Percentiles rank a stretch among this genome's conserved stretches.
Conservation (phyloP, 2,329 filamentous ascomycete genomes). For the Berkeleyomyces rouxiae region DNA sequence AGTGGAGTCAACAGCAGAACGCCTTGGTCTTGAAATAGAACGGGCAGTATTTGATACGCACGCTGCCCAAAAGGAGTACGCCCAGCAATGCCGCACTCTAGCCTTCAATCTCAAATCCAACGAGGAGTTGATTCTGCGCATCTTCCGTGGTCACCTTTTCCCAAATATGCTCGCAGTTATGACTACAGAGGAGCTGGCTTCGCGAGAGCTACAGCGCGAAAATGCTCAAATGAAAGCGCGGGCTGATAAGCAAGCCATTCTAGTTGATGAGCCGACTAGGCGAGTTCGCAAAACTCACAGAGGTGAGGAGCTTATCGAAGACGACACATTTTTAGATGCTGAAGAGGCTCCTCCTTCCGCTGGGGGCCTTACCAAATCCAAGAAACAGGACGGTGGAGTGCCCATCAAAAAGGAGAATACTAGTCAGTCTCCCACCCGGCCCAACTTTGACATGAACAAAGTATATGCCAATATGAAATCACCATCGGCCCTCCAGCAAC, state of each 20-base stretch:
- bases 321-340: constrained; percentile 36
- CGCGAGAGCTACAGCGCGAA: constrained; percentile 68
- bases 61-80: constrained; percentile 34
- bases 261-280: constrained; percentile 59
- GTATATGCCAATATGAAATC: constrained; percentile 64
- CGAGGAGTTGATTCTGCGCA: constrained; percentile 53
- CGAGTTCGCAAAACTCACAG: constrained; percentile 84
- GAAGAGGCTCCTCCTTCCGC: constrained; percentile 18
- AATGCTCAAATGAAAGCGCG: constrained; percentile 61
- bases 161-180: constrained; percentile 71
- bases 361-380: constrained; percentile 14
- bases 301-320: constrained; percentile 77
- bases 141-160: constrained; percentile 56
- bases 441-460: constrained; percentile 67
- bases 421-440: constrained; percentile 32
- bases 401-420: constrained; percentile 22
- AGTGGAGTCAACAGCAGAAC: constrained; percentile 47
- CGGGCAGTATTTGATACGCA: constrained; percentile 46
- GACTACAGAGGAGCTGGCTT: constrained; percentile 80
- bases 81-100: constrained; percentile 54
- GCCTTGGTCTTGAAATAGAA: constrained; percentile 65
- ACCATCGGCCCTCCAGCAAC: constrained; percentile 22
- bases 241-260: constrained; percentile 68
- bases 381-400: not conserved
- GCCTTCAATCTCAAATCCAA: constrained; percentile 84